Evolutionary conservation across 2,329 filamentous ascomycete genomes (phyloP), one percentile per base, ranked within the genome.

Genomic region (Nemania bipapillata): DNA sequence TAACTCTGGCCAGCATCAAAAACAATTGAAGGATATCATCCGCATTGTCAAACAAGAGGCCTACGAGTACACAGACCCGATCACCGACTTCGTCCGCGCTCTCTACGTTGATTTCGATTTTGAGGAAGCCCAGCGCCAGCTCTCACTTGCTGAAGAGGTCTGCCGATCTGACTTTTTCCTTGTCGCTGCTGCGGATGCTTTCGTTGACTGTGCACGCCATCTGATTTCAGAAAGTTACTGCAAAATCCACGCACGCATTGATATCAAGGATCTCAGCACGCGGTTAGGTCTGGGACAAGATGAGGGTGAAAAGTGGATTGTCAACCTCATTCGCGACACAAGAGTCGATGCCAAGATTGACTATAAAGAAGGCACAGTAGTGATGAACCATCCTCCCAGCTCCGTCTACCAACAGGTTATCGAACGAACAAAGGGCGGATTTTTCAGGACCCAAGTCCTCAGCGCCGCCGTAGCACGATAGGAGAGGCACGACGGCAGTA

Each of bases 251-350:
- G 94, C 97, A 80, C 89, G 95, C 76, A 99, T 99, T 80, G 95
- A 98, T 81, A 98, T 99, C 81, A 94, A 94, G 88, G 96, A 98
- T 77, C 89, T 99, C 68, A 97, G 94, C 73, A 91, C 90, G 72
- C 92, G 96, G 80, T 90, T 99, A 69, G 96, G 95, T 73, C 87
- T 99, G 73, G 93, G 92, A 80, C 91, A 94, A 77, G 93, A 97
- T 79, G 96, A 98, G 79, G 96, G 96, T 77, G 96, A 99, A 89
- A 99, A 99, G 87, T 99, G 96, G 96, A 99, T 99, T 78, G 96
- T 99, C 77, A 99, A 99, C 86, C 88, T 99, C 73, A 99, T 99
- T 83, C 91, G 96, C 72, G 96, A 99, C 83, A 99, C 96, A 26
- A 89, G 94, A 71, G 92, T 99, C 72, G 96, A 99, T 79, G 96